A percentile compares a stretch with the other conserved stretches of the same genome.
These are phyloP conservation scores for Monilinia aucupariae DNA, from an alignment of 2,329 filamentous ascomycete genomes.

Conservation along the genomic window DNA sequence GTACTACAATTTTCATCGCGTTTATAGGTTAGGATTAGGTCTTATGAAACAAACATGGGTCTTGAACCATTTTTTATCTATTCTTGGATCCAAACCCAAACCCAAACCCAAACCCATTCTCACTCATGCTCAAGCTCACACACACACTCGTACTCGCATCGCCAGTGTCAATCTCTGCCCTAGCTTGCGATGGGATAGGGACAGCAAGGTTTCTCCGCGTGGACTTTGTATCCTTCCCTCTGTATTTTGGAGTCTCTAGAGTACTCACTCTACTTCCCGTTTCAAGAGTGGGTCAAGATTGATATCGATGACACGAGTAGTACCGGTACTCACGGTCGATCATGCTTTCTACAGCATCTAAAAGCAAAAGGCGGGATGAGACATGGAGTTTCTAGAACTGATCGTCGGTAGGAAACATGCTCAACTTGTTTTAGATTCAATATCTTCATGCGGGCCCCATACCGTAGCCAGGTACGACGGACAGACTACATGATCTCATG, in stretches of 20 bases:
- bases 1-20: neutral
- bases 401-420: neutral
- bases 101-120: too few relatives aligned
- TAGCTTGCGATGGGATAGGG: neutral
- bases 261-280: neutral
- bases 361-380: neutral
- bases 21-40: neutral
- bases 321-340: too few relatives aligned
- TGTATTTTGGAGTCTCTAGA: neutral
- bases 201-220: neutral
- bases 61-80: neutral
- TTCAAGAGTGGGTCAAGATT: too few relatives aligned
- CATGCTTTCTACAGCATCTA: neutral
- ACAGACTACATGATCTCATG: neutral
- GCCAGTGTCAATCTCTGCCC: neutral
- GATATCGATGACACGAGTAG: too few relatives aligned
- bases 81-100: neutral
- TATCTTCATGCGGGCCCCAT: neutral
- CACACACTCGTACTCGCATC: neutral
- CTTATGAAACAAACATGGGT: slow-evolving; percentile 9
- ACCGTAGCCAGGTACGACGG: too few relatives aligned
- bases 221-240: neutral
- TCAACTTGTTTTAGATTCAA: slow-evolving; percentile 2
- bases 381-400: slow-evolving; percentile 2
- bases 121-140: too few relatives aligned